Evolutionary conservation across 2,329 filamentous ascomycete species (phyloP).

Genomic region (Chaetomium olivaceum): DNA sequence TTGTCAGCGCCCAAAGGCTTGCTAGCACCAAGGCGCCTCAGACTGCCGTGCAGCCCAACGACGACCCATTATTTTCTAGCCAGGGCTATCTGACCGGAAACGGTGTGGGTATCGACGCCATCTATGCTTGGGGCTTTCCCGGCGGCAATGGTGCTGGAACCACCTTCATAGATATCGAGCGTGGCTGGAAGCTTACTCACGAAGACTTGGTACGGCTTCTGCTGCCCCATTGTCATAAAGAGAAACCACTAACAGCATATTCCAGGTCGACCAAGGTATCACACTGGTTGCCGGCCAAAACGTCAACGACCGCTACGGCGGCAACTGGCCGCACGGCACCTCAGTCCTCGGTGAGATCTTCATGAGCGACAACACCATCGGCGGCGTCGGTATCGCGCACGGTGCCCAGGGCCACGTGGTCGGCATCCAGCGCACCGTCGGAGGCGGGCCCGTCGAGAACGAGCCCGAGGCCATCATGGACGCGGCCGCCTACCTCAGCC

Average conservation of each 20-base stretch:
- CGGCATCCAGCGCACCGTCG: conserved; percentile 1
- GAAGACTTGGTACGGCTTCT: conserved; percentile 12
- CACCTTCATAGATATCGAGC: conserved; percentile 21
- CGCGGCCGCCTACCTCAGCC: conserved; percentile 7
- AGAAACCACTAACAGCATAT: background rate
- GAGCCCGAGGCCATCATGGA: conserved; percentile 22
- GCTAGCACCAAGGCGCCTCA: background rate
- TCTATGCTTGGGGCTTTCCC: conserved; percentile 23
- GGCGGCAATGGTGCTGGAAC: conserved; percentile 21
- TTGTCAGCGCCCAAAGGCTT: background rate
- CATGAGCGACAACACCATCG: conserved; percentile 26
- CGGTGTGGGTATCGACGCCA: conserved; percentile 19
- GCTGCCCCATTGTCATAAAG: background rate
- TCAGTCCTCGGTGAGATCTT: conserved; percentile 26
- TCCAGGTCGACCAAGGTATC: background rate
- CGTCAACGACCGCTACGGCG: background rate
- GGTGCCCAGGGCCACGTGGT: conserved; percentile 19
- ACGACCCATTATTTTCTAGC: background rate
- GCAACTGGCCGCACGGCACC: conserved; percentile 21
- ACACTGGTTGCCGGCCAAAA: background rate
- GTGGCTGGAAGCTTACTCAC: conserved; percentile 22
- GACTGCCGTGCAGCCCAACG: conserved; percentile 4
- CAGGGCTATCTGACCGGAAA: conserved; percentile 17
- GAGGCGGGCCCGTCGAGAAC: conserved; percentile 10
- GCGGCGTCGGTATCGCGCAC: conserved; percentile 24